Conservation (phyloP, 2,329 filamentous ascomycete species). For the Diplodia seriata region DNA sequence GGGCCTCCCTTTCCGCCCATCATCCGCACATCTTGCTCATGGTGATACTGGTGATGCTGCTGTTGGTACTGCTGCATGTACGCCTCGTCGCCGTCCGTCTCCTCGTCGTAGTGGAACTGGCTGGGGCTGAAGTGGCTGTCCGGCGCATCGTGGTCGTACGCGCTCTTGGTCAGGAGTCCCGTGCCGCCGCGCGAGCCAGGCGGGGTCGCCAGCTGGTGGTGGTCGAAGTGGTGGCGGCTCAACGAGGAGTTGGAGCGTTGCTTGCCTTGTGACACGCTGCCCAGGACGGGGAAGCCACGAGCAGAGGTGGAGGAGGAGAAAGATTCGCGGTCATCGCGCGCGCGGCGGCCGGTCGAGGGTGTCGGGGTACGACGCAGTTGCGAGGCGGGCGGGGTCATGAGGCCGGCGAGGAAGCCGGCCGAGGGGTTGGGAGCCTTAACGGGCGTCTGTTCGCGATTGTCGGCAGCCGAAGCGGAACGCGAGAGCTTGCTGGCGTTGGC, state of each 20-base stretch:
- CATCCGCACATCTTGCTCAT: background rate
- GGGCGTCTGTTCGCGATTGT: slow-evolving; percentile 57
- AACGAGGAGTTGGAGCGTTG: slow-evolving; percentile 1
- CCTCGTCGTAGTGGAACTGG: slow-evolving; percentile 21
- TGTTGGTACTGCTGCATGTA: background rate
- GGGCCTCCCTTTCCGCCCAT: background rate
- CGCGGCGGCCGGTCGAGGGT: slow-evolving; percentile 37
- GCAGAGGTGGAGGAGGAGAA: slow-evolving; percentile 39
- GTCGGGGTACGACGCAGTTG: slow-evolving; percentile 47
- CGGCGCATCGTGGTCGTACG: slow-evolving; percentile 67
- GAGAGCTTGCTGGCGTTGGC: slow-evolving; percentile 54
- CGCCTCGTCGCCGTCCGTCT: background rate
- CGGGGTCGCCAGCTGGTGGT: slow-evolving; percentile 31
- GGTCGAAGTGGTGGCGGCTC: slow-evolving; percentile 17
- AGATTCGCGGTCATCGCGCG: slow-evolving; percentile 36
- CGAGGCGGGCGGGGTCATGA: slow-evolving; percentile 88
- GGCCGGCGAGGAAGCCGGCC: slow-evolving; percentile 73
- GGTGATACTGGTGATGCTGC: background rate
- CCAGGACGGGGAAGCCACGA: slow-evolving; percentile 14
- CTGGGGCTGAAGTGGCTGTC: slow-evolving; percentile 50
- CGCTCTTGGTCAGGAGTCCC: slow-evolving; percentile 58
- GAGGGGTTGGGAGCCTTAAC: slow-evolving; percentile 58
- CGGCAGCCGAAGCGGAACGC: background rate
- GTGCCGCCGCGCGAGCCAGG: slow-evolving; percentile 38
- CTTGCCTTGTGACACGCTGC: slow-evolving; percentile 39